Percentiles rank a stretch among this genome's conserved stretches.
Evolutionary conservation across 768 basidiomycete species (phyloP).

Genomic region (Tubosaeta brunneosetosa): DNA sequence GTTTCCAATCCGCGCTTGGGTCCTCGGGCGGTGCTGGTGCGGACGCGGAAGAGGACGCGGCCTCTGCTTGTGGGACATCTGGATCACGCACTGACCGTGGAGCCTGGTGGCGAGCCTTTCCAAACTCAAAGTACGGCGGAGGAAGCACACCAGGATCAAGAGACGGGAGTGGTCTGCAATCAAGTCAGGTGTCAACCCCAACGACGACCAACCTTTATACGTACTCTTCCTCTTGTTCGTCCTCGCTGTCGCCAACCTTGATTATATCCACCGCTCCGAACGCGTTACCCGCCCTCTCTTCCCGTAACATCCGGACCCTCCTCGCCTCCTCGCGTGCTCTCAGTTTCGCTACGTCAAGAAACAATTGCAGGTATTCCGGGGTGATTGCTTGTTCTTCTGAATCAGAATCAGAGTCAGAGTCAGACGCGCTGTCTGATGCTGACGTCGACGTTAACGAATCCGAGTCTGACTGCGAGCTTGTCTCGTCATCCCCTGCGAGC

Average conservation of each 20-base stretch:
- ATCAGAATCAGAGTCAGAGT: constrained; percentile 35
- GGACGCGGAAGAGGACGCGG: constrained; percentile 43
- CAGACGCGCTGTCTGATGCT: constrained; percentile 28
- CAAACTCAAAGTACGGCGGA: constrained; percentile 57
- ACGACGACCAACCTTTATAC: constrained; percentile 27
- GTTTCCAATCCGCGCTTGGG: constrained; percentile 59
- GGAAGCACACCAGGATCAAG: constrained; percentile 67
- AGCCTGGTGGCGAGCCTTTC: constrained; percentile 37
- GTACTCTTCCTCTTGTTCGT: constrained; percentile 23
- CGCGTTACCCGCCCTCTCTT: constrained; percentile 12
- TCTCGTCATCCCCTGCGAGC: constrained; percentile 3
- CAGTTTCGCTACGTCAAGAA: constrained; percentile 58
- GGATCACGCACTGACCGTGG: constrained; percentile 55
- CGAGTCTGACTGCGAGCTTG: background rate
- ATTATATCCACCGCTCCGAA: constrained; percentile 55
- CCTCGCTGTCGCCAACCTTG: constrained; percentile 36
- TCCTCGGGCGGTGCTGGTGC: constrained; percentile 59
- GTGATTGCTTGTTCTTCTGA: constrained; percentile 43
- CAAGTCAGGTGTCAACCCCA: background rate
- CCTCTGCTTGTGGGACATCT: constrained; percentile 50
- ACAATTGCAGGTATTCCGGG: constrained; percentile 54
- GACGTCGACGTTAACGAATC: constrained; percentile 28
- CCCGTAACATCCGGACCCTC: constrained; percentile 20
- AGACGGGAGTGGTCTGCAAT: constrained; percentile 50
- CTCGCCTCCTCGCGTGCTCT: constrained; percentile 38